These are phyloP conservation scores for Calendula officinalis DNA, from an alignment of 129 eudicot species.

Conservation along the genomic window DNA sequence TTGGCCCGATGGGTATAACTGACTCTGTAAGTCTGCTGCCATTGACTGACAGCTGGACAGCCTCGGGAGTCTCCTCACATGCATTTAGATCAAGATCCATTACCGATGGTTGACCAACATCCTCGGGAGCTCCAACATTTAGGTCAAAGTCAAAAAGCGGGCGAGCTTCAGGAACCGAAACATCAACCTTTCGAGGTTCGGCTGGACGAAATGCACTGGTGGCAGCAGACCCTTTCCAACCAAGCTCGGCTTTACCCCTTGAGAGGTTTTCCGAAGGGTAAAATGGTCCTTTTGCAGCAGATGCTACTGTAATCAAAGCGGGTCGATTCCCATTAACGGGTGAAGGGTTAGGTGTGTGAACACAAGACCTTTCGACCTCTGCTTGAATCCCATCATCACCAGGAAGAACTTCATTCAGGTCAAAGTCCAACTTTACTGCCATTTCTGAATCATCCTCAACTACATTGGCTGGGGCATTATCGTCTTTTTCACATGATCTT, in stretches of 20 bases:
- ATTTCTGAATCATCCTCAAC: constrained; percentile 30
- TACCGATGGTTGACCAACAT: constrained; percentile 37
- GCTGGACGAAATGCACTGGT: constrained; percentile 98
- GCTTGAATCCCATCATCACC: constrained; percentile 65
- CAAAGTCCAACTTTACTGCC: constrained; percentile 62
- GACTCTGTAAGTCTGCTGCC: constrained; percentile 29
- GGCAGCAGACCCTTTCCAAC: constrained; percentile 99
- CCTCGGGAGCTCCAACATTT: constrained; percentile 57
- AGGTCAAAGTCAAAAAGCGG: constrained; percentile 65
- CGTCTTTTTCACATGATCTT: constrained; percentile 19
- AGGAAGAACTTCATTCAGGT: constrained; percentile 77
- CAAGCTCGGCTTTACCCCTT: constrained; percentile 68
- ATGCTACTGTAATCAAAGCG: constrained; percentile 73
- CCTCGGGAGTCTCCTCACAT: constrained; percentile 64
- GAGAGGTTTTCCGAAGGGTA: constrained; percentile 66
- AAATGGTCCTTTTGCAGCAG: constrained; percentile 93
- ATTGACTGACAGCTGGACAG: constrained; percentile 44
- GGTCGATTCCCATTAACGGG: constrained; percentile 37
- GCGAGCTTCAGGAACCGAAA: constrained; percentile 25
- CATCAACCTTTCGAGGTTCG: constrained; percentile 61
- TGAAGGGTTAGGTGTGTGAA: constrained; percentile 22
- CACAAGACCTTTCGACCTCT: constrained; percentile 39
- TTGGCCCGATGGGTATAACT: constrained; percentile 28
- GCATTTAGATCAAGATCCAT: constrained; percentile 72
- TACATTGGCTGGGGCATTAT: constrained; percentile 22